A percentile compares a stretch with the other conserved stretches of the same genome.
Evolutionary conservation across 129 eudicot genomes (phyloP).

Genomic region (Erigeron canadensis): DNA sequence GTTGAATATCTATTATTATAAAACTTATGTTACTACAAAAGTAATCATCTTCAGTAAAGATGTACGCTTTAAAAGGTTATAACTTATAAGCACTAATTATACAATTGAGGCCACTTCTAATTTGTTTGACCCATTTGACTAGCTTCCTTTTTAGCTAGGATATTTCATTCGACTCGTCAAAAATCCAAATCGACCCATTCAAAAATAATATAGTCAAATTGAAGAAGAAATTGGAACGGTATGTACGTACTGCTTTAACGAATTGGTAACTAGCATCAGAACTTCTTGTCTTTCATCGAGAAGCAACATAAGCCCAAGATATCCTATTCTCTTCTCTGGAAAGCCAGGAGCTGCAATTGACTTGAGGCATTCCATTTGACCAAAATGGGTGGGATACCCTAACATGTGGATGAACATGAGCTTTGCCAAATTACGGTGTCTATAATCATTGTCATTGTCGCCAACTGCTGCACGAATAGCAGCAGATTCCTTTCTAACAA

Average conservation of each 20-base stretch:
- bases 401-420: constrained; percentile 99
- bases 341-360: constrained; percentile 96
- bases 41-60: not conserved
- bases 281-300: constrained; percentile 99
- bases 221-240: constrained; percentile 7
- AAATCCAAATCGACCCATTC: constrained; percentile 10
- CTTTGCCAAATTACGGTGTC: constrained; percentile 98
- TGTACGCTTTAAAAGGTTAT: not conserved
- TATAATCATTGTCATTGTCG: constrained; percentile 85
- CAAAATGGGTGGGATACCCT: constrained; percentile 99
- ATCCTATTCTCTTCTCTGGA: constrained; percentile 99
- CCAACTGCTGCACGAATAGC: constrained; percentile 94
- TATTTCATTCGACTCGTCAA: not conserved
- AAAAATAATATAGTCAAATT: not conserved
- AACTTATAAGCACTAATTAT: constrained; percentile 1
- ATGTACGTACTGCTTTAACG: constrained; percentile 85
- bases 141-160: not conserved
- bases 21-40: constrained; percentile 7
- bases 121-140: constrained; percentile 5
- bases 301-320: constrained; percentile 96
- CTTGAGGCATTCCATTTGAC: constrained; percentile 99
- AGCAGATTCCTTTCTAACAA: constrained; percentile 97
- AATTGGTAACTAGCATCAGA: constrained; percentile 95
- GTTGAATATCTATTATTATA: constrained; percentile 5
- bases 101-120: constrained; percentile 1